Conservation (phyloP, 78 protist genomes). For the Pigoraptor vietnamica region DNA sequence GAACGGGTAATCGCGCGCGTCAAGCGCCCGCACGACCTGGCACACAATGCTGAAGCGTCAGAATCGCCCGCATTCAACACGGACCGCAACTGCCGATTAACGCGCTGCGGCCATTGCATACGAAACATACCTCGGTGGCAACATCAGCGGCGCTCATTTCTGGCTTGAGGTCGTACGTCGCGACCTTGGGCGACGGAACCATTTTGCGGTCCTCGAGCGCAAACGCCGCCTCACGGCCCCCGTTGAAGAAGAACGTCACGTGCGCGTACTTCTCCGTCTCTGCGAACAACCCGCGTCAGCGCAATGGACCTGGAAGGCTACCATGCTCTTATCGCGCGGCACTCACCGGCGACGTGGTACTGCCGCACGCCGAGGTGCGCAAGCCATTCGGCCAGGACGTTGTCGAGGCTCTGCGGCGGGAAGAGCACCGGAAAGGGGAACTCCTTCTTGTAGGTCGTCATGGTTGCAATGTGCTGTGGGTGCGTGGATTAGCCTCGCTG, state of each 20-base stretch:
- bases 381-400: conserved; percentile 16
- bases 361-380: background rate
- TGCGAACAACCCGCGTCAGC: background rate
- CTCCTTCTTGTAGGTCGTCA: conserved; percentile 8
- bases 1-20: background rate
- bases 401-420: background rate
- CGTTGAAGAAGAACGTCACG: conserved; percentile 45
- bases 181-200: conserved; percentile 25
- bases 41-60: background rate
- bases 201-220: conserved; percentile 18
- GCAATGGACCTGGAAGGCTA: no score
- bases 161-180: conserved; percentile 27
- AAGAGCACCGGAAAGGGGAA: background rate
- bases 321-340: background rate
- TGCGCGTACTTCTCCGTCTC: conserved; percentile 48
- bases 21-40: background rate
- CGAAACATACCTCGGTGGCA: background rate
- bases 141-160: conserved; percentile 10
- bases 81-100: no score
- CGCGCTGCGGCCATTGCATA: no score
- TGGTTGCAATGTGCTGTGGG: conserved; percentile 5
- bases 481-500: background rate
- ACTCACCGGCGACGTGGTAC: conserved; percentile 22
- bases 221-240: conserved; percentile 15
- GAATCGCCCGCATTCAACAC: no score